Base-by-base conservation (phyloP, 441 rosid genomes). In the Aleurites moluccanus region DNA sequence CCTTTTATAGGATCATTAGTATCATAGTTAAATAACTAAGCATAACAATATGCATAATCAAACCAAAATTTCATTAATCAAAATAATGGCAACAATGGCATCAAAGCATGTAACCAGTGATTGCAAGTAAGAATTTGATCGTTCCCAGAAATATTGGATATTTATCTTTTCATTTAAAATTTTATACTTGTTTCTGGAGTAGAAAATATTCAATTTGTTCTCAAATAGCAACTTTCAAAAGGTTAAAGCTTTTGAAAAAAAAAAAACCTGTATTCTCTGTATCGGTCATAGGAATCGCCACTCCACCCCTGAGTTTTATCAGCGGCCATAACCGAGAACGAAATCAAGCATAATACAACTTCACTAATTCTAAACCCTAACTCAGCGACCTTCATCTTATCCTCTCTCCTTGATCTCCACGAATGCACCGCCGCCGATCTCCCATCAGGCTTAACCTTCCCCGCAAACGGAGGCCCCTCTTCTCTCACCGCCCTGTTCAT, bases 291-390 rank as follows among this genome's bases (percentile, higher is more conserved):
- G 40, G 98, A 96, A 79, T 96, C 99, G 21, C 99, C 99, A 25
- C 96, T 89, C 99, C 98, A 96, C 9, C 99, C 99, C 73, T 89
- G 89, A 33, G 98, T 96, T 81, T 88, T 94, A 77, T 93, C 96
- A 33, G 99, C 94, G 0, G 98, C 96, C 98, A 96, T 93, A 44
- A 93, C 90, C 18, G 97, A 89, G 77, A 96, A 96, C 64, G 99
- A 94, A 71, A 96, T 90, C 91, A 96, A 81, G 68, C 99, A 89
- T 79, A 93, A 79, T 57, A 88, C 81, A 10, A 92, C 78, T 77
- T 91, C 91, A 70, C 83, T 80, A 55, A 96, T 61, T 73, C 98
- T 86, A 79, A 91, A 85, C 77, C 91, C 93, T 80, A 94, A 56
- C 27, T 90, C 91, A 50, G 83, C 86, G 20, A 83, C 35, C 66